Percentiles rank a stretch among this genome's conserved stretches.
These are phyloP conservation scores for Dictyostelium capitatum DNA, from an alignment of 78 protist genomes.

Conservation along the genomic window DNA sequence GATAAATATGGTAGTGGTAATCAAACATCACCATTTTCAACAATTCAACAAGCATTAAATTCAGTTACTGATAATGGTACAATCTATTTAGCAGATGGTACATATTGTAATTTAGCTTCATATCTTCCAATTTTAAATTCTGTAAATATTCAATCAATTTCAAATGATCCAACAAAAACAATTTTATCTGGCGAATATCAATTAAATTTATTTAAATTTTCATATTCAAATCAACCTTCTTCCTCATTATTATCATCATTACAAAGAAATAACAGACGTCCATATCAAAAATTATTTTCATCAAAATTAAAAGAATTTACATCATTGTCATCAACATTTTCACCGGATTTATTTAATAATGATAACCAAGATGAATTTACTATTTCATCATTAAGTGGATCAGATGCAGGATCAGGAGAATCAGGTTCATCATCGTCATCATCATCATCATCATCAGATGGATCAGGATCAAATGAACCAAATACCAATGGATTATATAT, in stretches of 20 bases:
- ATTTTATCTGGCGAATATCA: conserved; percentile 6
- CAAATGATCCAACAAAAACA: not conserved
- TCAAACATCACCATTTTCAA: not conserved
- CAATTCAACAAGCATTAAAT: conserved; percentile 25
- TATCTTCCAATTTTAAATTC: not conserved
- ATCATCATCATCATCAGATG: not conserved
- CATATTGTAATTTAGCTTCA: conserved; percentile 30
- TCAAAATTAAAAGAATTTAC: not conserved
- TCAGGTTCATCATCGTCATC: not conserved
- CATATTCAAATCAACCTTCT: not conserved
- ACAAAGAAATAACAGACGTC: not conserved
- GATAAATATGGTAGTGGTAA: conserved; percentile 34
- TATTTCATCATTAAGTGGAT: not conserved
- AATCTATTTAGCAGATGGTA: conserved; percentile 10
- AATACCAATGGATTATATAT: not conserved
- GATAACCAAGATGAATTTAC: not conserved
- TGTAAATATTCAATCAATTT: not conserved
- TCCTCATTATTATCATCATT: not conserved
- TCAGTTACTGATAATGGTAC: not conserved
- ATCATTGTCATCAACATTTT: not conserved
- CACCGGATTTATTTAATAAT: not conserved
- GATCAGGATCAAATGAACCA: not conserved
- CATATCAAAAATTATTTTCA: not conserved
- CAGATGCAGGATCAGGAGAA: not conserved
- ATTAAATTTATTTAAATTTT: not conserved